Base-by-base conservation (phyloP, 2,329 filamentous ascomycete species). In the Cryphonectria nitschkei region DNA sequence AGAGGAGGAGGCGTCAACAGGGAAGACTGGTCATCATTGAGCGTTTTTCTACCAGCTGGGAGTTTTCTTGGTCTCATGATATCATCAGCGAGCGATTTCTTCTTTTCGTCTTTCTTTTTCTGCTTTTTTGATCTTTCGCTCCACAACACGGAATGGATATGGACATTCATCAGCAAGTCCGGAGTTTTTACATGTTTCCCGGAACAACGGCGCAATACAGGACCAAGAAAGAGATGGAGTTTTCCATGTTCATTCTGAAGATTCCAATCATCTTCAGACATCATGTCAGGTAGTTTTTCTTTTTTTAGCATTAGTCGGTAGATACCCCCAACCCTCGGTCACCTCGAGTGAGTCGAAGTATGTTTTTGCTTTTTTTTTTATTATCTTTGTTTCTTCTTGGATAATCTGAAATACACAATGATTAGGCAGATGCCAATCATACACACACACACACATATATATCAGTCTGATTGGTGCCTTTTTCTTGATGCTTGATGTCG, bases 321-420 rank as follows among this genome's bases (percentile, higher is more conserved):
- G 67, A 68, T 68, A 68, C 67, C 67, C 67, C 64, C 41, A 50
- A 46, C 46, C 46, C 37, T 68, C 67, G 58, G 50, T 34, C 29
- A 52, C 29, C 37, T 68, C 58, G 65, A 67, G 52, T 46, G 39
- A 52, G 61, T 64, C 26, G 61, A 41, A 64, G 46, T 16, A 41
- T 52, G 34, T 19, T 60, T 60, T 67, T 68, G 19, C 7, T 41
- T 43, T 63, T 63, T 63, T 22, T 6, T 29, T 63, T 63, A 6
- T 13, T 16, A 29, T 50, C 14, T 19, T 60, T 50, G 26, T 67
- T 68, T 22, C 14, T 41, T 34, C 54, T 68, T 63, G 16, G 43
- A 46, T 11, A 41, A 56, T 16, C 43, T 39, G 58, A 61, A 39
- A 39, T 61, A 58, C 46, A 66, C 14, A 50, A 52, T 37, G 46